Base-by-base conservation (phyloP, 495 filamentous ascomycete species). In the Parmelia sp. region DNA sequence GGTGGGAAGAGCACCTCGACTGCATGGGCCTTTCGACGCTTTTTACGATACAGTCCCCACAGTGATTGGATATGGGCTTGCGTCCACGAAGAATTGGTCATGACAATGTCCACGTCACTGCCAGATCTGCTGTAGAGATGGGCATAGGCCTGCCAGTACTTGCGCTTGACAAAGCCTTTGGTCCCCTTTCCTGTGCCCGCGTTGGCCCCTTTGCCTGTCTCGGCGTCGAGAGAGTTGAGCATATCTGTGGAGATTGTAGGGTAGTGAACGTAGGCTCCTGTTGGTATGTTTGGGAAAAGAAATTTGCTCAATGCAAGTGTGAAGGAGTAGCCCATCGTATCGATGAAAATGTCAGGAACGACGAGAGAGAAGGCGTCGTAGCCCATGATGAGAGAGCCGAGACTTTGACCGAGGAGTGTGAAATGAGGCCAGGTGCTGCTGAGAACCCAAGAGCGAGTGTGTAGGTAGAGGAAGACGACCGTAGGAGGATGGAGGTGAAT, bases 241-340 rank as follows among this genome's bases (percentile, higher is more conserved):
- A 98, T 98, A 74, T 98, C 95, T 39, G 93, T 98, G 8, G 92
- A 96, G 56, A 98, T 98, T 55, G 94, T 97, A 9, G 94, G 94
- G 72, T 97, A 98, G 74, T 98, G 94, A 3, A 98, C 92, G 71
- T 98, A 98, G 19, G 94, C 94, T 40, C 82, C 90, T 3, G 90
- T 95, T 5, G 95, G 92, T 25, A 97, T 84, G 19, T 76, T 72
- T 1, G 82, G 87, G 75, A 98, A 97, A 27, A 97, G 81, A 55
- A 86, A 82, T 70, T 93, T 95, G 76, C 82, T 86, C 17, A 96
- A 77, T 7, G 89, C 90, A 15, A 96, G 80, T 3, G 89, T 82
- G 73, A 97, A 98, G 27, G 93, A 90, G 73, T 97, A 97, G 68
- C 94, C 94, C 92, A 97, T 96, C 9, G 94, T 98, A 71, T 98